Base-by-base conservation (phyloP, 1,284 basidiomycete genomes). In the Vanrija sp. region DNA sequence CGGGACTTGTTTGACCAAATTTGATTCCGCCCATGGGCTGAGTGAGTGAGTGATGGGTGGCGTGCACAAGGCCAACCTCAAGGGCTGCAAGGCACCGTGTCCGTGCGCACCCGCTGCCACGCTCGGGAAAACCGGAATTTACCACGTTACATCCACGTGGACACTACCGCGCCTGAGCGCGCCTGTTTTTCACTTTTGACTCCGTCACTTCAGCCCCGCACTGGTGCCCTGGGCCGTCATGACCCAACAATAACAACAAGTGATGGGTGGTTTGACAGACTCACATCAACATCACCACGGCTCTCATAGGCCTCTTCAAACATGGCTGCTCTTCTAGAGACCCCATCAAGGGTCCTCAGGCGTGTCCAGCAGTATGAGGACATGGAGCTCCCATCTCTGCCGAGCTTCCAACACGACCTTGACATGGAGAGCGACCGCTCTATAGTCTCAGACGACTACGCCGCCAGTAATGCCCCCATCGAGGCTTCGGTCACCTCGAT, bases 361-460 rank as follows among this genome's bases (percentile, higher is more conserved):
- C 51, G 71, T 23, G 66, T 75, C 1, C 63, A 71, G 53, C 61
- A 61, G 42, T 61, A 66, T 6, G 72, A 74, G 49, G 71, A 73
- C 25, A 64, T 72, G 60, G 72, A 75, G 41, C 45, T 75, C 12
- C 72, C 72, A 1, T 75, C 72, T 0, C 56, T 75, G 12, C 72
- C 72, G 2, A 71, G 68, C 54, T 64, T 74, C 45, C 62, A 67
- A 20, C 68, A 66, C 41, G 67, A 71, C 53, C 49, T 69, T 24
- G 68, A 72, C 46, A 62, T 56, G 49, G 69, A 69, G 18, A 64
- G 55, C 44, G 59, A 58, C 23, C 37, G 23, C 15, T 27, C 51
- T 2, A 23, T 46, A 6, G 45, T 47, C 23, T 42, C 45, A 44
- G 47, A 57, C 43, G 25, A 39, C 41, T n/a, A 19, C 24, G 47